These are phyloP conservation scores for Panaeolus papilionaceus DNA, from an alignment of 768 basidiomycete genomes.

Conservation along the genomic window DNA sequence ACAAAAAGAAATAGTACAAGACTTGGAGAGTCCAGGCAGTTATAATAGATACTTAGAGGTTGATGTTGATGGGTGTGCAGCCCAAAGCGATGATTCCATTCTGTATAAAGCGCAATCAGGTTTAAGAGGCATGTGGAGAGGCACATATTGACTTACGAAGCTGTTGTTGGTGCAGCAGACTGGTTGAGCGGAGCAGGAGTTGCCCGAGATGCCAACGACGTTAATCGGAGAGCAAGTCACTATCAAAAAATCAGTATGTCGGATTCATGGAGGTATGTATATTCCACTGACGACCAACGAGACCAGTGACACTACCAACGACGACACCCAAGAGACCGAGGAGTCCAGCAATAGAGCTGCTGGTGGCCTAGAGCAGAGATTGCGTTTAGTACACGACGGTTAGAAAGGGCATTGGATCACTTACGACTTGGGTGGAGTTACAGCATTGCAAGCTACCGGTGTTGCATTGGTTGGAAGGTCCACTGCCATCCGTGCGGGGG, in stretches of 20 bases:
- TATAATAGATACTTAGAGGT: neutral
- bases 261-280: neutral
- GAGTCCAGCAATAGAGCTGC: conserved; percentile 25
- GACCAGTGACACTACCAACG: conserved; percentile 31
- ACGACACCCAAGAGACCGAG: conserved; percentile 41
- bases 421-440: conserved; percentile 26
- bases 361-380: neutral
- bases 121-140: neutral
- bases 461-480: conserved; percentile 37
- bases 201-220: conserved; percentile 31
- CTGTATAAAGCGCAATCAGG: conserved; percentile 23
- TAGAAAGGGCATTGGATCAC: conserved; percentile 17
- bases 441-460: conserved; percentile 35
- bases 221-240: conserved; percentile 38
- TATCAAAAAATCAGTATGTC: neutral
- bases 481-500: conserved; percentile 21
- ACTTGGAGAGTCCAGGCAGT: neutral
- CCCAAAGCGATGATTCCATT: conserved; percentile 43
- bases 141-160: conserved; percentile 35
- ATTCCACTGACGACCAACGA: conserved; percentile 21
- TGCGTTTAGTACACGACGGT: neutral
- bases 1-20: neutral
- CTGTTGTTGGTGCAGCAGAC: conserved; percentile 45
- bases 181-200: conserved; percentile 37
- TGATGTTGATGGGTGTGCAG: conserved; percentile 37